These are phyloP conservation scores for Rhynchospora tenuis DNA, from an alignment of 176 grass and related monocot species.

Conservation along the genomic window DNA sequence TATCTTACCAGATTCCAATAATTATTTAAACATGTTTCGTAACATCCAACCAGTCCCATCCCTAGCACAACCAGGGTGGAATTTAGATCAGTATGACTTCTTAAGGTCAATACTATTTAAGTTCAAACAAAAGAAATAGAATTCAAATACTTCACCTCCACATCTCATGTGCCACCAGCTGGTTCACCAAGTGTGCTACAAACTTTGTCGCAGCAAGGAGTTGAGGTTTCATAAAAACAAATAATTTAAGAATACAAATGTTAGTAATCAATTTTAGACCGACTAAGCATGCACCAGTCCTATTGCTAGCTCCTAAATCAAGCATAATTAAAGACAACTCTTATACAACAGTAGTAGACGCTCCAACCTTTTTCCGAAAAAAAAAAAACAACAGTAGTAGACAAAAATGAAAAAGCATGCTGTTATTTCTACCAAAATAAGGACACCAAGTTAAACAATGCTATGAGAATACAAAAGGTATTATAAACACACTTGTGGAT, in stretches of 20 bases:
- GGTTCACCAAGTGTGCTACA: slow-evolving; percentile 95
- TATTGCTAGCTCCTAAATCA: neutral
- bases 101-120: neutral
- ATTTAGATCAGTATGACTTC: neutral
- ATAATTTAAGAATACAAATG: neutral
- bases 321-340: neutral
- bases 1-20: neutral
- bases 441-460: neutral
- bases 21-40: neutral
- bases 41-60: neutral
- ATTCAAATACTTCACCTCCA: slow-evolving; percentile 46
- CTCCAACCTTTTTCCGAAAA: too few relatives aligned
- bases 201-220: slow-evolving; percentile 37
- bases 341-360: neutral
- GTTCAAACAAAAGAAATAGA: neutral
- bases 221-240: neutral
- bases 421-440: neutral
- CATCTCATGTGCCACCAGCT: slow-evolving; percentile 79
- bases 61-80: neutral
- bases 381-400: neutral
- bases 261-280: neutral
- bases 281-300: neutral
- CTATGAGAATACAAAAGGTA: neutral
- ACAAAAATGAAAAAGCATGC: neutral
- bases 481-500: neutral